Conservation (phyloP, 768 basidiomycete genomes). For the Auricularia sp. region DNA sequence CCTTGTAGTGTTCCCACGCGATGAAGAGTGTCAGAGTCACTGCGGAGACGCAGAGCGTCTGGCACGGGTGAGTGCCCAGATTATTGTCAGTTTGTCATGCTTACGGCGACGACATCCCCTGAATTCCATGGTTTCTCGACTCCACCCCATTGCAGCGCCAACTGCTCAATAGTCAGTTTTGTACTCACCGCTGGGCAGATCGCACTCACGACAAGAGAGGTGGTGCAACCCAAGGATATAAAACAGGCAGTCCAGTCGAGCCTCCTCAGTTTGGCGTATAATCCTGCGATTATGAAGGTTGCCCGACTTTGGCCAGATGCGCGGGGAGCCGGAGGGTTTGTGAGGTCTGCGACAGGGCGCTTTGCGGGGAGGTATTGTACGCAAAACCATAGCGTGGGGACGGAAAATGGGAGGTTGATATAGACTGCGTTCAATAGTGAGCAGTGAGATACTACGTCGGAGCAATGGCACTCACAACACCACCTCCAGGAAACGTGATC, state of each 20-base stretch:
- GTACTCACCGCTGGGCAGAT: too few species aligned
- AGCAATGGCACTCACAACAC: constrained; percentile 10
- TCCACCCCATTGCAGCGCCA: constrained; percentile 6
- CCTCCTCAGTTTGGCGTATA: background rate
- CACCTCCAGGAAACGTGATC: constrained; percentile 27
- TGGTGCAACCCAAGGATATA: background rate
- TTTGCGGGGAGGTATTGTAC: constrained; percentile 19
- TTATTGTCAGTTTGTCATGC: background rate
- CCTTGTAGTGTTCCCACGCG: constrained; percentile 25
- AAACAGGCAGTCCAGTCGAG: background rate
- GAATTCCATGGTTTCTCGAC: constrained; percentile 2
- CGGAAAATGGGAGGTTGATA: constrained; percentile 22
- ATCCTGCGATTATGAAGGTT: background rate
- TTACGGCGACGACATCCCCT: background rate
- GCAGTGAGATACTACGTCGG: too few species aligned
- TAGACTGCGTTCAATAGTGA: constrained; percentile 13
- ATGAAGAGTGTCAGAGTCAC: constrained; percentile 22
- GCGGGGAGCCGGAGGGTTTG: background rate
- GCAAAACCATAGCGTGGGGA: constrained; percentile 19
- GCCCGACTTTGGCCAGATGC: background rate
- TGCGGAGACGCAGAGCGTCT: constrained; percentile 3
- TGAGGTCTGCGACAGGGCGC: background rate
- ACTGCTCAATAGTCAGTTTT: background rate
- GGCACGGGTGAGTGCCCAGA: background rate
- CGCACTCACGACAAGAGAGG: background rate